phyloP scores from a whole-genome alignment of 2,329 filamentous ascomycete genomes.

The Alternaria sp. region DNA sequence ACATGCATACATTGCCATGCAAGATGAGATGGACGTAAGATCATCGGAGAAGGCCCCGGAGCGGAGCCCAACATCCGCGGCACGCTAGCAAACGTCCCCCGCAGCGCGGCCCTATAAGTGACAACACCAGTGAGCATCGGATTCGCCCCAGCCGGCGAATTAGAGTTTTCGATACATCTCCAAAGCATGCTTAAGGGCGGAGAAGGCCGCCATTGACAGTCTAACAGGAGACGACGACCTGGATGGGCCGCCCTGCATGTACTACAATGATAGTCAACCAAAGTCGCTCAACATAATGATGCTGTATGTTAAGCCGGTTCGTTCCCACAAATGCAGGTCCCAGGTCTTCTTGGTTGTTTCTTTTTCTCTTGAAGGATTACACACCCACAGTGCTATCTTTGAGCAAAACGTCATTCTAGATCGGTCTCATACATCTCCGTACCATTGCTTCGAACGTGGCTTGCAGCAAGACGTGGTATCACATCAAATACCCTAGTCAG shows the following conservation, averaged over 20 bases:
- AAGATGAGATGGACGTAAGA: neutral
- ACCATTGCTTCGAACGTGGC: conserved; percentile 23
- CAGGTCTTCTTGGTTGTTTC: neutral
- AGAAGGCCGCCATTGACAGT: neutral
- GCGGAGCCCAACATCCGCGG: neutral
- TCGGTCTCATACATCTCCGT: conserved; percentile 23
- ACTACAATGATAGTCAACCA: conserved; percentile 1
- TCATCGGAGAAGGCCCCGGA: neutral
- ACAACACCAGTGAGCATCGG: neutral
- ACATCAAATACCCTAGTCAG: neutral
- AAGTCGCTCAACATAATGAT: neutral
- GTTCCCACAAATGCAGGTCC: neutral
- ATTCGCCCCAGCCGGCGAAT: neutral
- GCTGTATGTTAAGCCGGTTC: neutral
- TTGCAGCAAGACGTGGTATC: conserved; percentile 9
- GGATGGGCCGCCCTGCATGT: conserved; percentile 2
- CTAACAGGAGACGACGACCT: neutral
- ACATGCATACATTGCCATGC: neutral
- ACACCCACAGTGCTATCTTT: neutral
- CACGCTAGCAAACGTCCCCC: conserved; percentile 2
- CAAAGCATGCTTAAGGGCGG: neutral
- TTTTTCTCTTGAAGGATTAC: conserved; percentile 6
- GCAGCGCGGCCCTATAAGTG: neutral
- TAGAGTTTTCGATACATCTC: conserved; percentile 2
- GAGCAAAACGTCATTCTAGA: conserved; percentile 3